Evolutionary conservation across 2,329 filamentous ascomycete species (phyloP).

Genomic region (Colletotrichum tofieldiae): DNA sequence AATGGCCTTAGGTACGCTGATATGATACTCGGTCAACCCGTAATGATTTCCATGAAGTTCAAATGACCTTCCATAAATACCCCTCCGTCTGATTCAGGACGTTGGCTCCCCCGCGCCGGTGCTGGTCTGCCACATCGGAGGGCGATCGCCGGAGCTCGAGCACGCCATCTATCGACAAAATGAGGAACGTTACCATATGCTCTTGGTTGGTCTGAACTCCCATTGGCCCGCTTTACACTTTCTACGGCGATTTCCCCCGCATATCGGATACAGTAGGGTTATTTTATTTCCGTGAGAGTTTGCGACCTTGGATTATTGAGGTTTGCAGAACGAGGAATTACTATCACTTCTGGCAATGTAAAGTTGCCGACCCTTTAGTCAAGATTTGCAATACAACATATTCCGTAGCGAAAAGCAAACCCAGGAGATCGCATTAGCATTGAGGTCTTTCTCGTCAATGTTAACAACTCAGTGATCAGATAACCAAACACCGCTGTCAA

Average conservation of each 20-base stretch:
- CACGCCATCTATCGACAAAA: slow-evolving; percentile 40
- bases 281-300: not conserved
- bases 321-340: not conserved
- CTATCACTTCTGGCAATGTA: not conserved
- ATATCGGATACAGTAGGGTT: not conserved
- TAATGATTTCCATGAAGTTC: not conserved
- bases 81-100: slow-evolving; percentile 28
- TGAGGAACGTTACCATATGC: slow-evolving; percentile 17
- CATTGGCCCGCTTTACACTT: not conserved
- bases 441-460: not conserved
- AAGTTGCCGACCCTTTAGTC: not conserved
- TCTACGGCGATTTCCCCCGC: not conserved
- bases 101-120: slow-evolving; percentile 18
- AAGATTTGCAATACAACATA: not conserved
- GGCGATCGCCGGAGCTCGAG: slow-evolving; percentile 23
- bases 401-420: not conserved
- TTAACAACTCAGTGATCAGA: too few relatives aligned
- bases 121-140: slow-evolving; percentile 8
- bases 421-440: accelerated
- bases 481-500: not conserved
- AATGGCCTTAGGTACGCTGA: not conserved
- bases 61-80: slow-evolving; percentile 15
- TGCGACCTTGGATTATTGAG: not conserved
- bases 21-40: too few relatives aligned
- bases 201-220: not conserved